Evolutionary conservation across 345 rosid genomes (phyloP).

Genomic region (Citrus sp.): DNA sequence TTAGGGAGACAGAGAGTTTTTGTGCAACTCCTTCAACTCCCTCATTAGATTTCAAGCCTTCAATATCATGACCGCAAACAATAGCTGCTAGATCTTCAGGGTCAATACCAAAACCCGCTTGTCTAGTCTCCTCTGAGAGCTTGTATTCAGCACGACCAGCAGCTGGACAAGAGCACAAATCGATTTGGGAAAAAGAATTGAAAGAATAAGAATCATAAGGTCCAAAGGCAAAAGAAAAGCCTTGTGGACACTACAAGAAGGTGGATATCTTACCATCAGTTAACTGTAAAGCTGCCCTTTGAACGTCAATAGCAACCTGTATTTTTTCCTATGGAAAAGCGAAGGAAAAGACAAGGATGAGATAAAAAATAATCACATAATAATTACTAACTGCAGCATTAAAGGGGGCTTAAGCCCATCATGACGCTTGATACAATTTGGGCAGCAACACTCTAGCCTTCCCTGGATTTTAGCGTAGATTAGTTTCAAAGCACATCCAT

Average conservation of each 20-base stretch:
- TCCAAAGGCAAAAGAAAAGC: conserved; percentile 6
- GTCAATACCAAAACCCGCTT: conserved; percentile 65
- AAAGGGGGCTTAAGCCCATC: neutral
- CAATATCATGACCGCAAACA: conserved; percentile 64
- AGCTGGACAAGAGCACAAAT: conserved; percentile 41
- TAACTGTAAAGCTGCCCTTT: conserved; percentile 84
- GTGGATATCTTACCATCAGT: conserved; percentile 63
- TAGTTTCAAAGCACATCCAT: too few species aligned
- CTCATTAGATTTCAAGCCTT: conserved; percentile 38
- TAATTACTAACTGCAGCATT: neutral
- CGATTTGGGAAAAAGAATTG: neutral
- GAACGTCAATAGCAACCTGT: conserved; percentile 82
- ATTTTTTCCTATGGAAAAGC: conserved; percentile 69
- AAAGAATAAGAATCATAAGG: neutral
- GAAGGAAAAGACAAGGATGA: conserved; percentile 12
- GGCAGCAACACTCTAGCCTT: neutral
- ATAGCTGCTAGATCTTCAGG: conserved; percentile 72
- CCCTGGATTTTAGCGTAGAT: too few species aligned
- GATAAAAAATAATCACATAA: conserved; percentile 5
- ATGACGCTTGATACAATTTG: neutral
- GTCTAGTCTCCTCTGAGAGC: conserved; percentile 55
- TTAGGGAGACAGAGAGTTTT: conserved; percentile 45
- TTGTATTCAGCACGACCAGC: conserved; percentile 40
- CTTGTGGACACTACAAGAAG: conserved; percentile 18
- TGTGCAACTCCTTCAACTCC: conserved; percentile 71